Percentiles rank a stretch among this genome's conserved stretches.
Conservation (phyloP, 2,329 filamentous ascomycete genomes). For the Teratosphaeria viscida region DNA sequence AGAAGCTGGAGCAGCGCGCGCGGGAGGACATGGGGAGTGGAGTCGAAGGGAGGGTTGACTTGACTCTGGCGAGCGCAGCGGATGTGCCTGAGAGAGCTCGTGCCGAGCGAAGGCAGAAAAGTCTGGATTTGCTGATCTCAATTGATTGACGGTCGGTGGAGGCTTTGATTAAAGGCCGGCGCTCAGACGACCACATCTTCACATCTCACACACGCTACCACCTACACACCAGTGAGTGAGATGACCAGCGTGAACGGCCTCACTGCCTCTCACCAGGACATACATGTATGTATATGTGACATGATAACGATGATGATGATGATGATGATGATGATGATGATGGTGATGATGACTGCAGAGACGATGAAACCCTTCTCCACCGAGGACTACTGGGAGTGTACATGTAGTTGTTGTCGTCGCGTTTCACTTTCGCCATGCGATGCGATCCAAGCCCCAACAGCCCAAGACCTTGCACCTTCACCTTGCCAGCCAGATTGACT, state of each 20-base stretch:
- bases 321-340: no score
- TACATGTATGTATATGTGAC: not conserved
- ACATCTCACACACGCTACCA: no score
- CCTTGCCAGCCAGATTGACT: not conserved
- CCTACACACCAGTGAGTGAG: no score
- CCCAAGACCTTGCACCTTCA: not conserved
- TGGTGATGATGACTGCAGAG: no score
- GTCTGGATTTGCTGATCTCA: not conserved
- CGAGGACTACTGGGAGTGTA: not conserved
- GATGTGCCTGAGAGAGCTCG: not conserved
- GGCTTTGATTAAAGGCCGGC: not conserved
- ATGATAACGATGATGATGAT: no score
- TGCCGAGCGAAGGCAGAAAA: not conserved
- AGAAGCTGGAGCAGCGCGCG: not conserved
- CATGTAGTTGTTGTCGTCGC: not conserved
- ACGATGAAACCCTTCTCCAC: no score
- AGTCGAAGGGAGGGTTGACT: not conserved
- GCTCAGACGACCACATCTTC: no score
- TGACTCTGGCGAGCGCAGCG: not conserved
- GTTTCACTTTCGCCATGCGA: not conserved
- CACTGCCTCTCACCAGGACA: not conserved
- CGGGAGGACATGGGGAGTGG: not conserved
- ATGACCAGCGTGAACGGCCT: no score
- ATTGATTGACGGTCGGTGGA: not conserved
- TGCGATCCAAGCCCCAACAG: not conserved